Conservation (phyloP, 2,329 filamentous ascomycete species). For the Cercospora berteroae region DNA sequence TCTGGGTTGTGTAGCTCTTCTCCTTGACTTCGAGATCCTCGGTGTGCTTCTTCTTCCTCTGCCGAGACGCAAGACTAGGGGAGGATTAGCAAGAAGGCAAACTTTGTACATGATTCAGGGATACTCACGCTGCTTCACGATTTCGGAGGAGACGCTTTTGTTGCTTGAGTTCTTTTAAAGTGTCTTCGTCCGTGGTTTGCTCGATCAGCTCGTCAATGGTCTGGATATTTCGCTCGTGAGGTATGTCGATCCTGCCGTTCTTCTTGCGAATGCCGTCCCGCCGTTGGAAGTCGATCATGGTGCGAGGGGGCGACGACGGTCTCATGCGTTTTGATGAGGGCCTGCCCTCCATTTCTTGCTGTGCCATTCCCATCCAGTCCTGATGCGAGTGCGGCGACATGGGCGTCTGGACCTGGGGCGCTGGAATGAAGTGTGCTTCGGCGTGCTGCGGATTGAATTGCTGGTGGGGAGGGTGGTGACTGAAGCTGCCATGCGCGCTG, state of each 20-base stretch:
- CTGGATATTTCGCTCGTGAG: conserved; percentile 83
- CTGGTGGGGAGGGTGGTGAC: conserved; percentile 42
- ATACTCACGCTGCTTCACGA: conserved; percentile 83
- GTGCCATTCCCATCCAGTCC: conserved; percentile 55
- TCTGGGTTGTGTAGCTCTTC: conserved; percentile 78
- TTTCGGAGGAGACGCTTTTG: conserved; percentile 94
- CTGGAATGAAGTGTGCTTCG: conserved; percentile 46
- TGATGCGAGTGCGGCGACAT: conserved; percentile 63
- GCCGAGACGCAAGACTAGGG: conserved; percentile 82
- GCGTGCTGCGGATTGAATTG: conserved; percentile 40
- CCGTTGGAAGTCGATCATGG: conserved; percentile 48
- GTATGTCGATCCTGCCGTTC: conserved; percentile 97
- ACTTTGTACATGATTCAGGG: conserved; percentile 15
- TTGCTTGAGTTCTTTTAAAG: conserved; percentile 97
- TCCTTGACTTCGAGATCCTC: conserved; percentile 96
- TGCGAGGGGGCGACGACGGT: conserved; percentile 62
- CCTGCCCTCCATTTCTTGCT: conserved; percentile 51
- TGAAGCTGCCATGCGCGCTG: conserved; percentile 40
- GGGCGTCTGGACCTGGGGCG: conserved; percentile 53
- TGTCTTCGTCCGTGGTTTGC: conserved; percentile 81
- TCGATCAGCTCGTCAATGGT: conserved; percentile 94
- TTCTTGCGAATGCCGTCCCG: conserved; percentile 96
- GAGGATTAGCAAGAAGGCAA: conserved; percentile 21
- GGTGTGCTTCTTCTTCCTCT: conserved; percentile 97
- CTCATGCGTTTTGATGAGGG: conserved; percentile 57